A percentile compares a stretch with the other conserved stretches of the same genome.
Evolutionary conservation across 345 rosid genomes (phyloP).

Genomic region (Lumnitzera littorea): DNA sequence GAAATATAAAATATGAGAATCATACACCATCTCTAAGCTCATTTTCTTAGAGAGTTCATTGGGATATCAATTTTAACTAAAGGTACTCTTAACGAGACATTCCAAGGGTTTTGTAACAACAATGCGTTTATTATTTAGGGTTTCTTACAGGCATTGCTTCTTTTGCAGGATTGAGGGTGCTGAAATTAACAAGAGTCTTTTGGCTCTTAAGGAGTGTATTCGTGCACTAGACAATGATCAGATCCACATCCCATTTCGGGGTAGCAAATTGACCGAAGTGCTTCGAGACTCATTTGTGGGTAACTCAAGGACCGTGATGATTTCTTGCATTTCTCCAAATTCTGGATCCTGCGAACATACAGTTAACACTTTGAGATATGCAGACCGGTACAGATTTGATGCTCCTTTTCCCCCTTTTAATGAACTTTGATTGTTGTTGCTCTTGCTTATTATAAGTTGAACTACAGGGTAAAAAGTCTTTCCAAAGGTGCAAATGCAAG

Average conservation of each 20-base stretch:
- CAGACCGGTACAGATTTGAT: slow-evolving; percentile 55
- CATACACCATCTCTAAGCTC: too few species aligned
- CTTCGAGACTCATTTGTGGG: slow-evolving; percentile 95
- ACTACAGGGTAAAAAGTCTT: too few species aligned
- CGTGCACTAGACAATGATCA: slow-evolving; percentile 99
- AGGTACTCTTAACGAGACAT: too few species aligned
- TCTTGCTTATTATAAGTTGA: too few species aligned
- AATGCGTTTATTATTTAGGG: slow-evolving; percentile 5
- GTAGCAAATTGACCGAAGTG: slow-evolving; percentile 96
- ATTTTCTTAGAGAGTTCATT: too few species aligned
- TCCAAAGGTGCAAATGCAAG: too few species aligned
- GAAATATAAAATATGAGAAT: too few species aligned
- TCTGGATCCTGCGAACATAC: slow-evolving; percentile 99
- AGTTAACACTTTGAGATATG: slow-evolving; percentile 94
- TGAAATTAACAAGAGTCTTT: slow-evolving; percentile 95
- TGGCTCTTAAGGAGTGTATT: slow-evolving; percentile 94
- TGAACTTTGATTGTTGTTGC: too few species aligned
- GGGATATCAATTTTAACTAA: too few species aligned
- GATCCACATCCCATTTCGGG: slow-evolving; percentile 97
- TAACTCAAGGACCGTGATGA: slow-evolving; percentile 96
- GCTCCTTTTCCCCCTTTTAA: too few species aligned
- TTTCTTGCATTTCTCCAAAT: slow-evolving; percentile 96
- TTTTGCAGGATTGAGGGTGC: slow-evolving; percentile 95
- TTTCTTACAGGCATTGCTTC: slow-evolving; percentile 1
- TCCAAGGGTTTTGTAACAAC: background rate